Base-by-base conservation (phyloP, 352 stramenopile genomes). In the Pythium rishiriense region DNA sequence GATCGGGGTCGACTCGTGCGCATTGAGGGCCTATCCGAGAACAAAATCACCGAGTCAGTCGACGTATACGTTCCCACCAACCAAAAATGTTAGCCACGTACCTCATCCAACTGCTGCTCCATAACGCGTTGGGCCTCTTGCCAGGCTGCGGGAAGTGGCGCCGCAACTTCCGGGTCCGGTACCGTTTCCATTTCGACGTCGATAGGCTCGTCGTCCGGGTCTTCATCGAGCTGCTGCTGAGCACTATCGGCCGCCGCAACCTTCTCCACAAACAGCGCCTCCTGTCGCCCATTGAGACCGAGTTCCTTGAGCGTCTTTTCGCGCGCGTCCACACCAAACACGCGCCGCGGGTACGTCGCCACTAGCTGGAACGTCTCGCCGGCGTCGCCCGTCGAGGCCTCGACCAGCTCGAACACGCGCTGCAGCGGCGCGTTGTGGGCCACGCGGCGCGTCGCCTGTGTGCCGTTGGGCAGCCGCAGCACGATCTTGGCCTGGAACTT, bases 241-340 rank as follows among this genome's bases (percentile, higher is more conserved):
- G n/a, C 17, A 17, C 17, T n/a, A 24, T 37, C 31, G 31, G 26
- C n/a, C n/a, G n/a, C n/a, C n/a, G n/a, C 28, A 1, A 73, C 31
- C 8, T 39, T 45, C 58, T 79, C 85, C 26, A 91, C 78, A 62
- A 93, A 91, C n/a, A 93, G 65, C 51, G 69, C 59, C 66, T 89
- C 83, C 68, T 91, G 82, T 4, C 75, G 78, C 8, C 74, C 71
- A 28, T 77, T 86, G 12, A 91, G 66, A 6, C 71, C 74, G 1
- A 88, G 64, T 25, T 87, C 75, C 48, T 82, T 64, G 39, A 93
- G 58, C 24, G 75, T 72, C 51, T 86, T 76, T 5, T 74, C 64
- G 0, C 51, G 59, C 26, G 51, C 24, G 45, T 83, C 73, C 6
- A 78, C 37, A 14, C 64, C 62, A 64, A 90, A 91, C 15, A 91